These are phyloP conservation scores for Lactifluus hygrophoroides DNA, from an alignment of 768 basidiomycete genomes.

Conservation along the genomic window DNA sequence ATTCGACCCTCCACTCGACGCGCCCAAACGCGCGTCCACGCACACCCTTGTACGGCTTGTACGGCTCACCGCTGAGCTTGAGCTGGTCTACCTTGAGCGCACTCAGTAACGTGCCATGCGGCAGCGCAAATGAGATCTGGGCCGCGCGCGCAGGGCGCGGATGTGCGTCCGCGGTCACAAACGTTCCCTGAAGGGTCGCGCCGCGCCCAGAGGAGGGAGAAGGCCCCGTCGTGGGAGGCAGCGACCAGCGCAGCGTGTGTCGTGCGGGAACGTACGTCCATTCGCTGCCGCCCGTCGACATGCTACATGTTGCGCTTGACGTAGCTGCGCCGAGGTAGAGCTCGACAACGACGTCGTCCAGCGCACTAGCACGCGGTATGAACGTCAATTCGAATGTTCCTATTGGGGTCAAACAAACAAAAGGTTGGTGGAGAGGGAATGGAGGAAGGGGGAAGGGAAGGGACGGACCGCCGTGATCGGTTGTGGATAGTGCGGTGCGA, in stretches of 20 bases:
- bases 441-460: neutral
- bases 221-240: constrained; percentile 43
- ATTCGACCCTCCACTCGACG: constrained; percentile 48
- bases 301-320: constrained; percentile 61
- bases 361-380: constrained; percentile 35
- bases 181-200: constrained; percentile 59
- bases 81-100: constrained; percentile 81
- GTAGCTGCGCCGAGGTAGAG: constrained; percentile 70
- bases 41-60: constrained; percentile 92
- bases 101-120: constrained; percentile 56
- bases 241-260: constrained; percentile 68
- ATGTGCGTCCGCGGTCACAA: constrained; percentile 35
- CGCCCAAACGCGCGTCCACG: constrained; percentile 57
- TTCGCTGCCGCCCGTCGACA: constrained; percentile 51
- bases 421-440: constrained; percentile 21
- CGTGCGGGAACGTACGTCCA: constrained; percentile 71
- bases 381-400: constrained; percentile 46
- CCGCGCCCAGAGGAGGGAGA: constrained; percentile 59
- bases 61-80: constrained; percentile 66
- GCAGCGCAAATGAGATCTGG: constrained; percentile 62
- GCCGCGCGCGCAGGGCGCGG: constrained; percentile 70
- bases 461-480: constrained; percentile 36
- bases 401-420: constrained; percentile 25
- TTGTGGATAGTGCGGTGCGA: constrained; percentile 27
- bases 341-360: constrained; percentile 67